Evolutionary conservation across 192 early-diverging fungal genomes (phyloP), one percentile per base, ranked within the genome.

Genomic region (Lobosporangium transversale): DNA sequence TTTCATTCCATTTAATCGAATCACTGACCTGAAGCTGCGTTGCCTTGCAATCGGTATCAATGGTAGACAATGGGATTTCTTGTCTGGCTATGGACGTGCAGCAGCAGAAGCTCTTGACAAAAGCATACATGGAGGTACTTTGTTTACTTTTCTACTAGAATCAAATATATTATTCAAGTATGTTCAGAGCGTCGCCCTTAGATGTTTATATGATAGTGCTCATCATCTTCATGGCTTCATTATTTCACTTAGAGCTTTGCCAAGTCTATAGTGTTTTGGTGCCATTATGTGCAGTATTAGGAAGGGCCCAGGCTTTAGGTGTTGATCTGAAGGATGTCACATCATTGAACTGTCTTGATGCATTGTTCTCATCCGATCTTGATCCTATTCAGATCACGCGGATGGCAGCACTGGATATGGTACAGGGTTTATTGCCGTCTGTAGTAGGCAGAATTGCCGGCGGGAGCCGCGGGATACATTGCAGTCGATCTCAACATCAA

Each of bases 321-420:
- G 58, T 76, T 0, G 73, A 76, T 35, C 31, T 76, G 17, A 62
- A 62, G 24, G 73, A 76, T 37, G 67, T 64, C 3, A 21, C 73
- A 12, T 21, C 53, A 2, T 33, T 45, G 20, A 62, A 24, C 17
- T 66, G 63, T 26, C 58, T 76, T 20, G 73, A 76, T 6, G 44
- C 64, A 24, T 36, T 76, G 17, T 49, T 76, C 21, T 67, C 73
- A 2, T 57, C 58, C 11, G 59, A 66, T 20, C 42, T 76, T 18
- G 58, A 66, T 0, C 58, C 64, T 1, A 76, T 76, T 35, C 26
- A 62, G 0, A 44, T 76, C 29, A 66, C 59, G 1, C 57, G 64
- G 7, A 23, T 67, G 55, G 73, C 73, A 17, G 64, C 73, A 7
- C 24, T 66, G 4, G 73, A 76, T 23, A 66, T 76, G 73, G 67